Evolutionary conservation across 345 rosid species (phyloP), one percentile per base, ranked within the genome.

Genomic region (Salix exigua): DNA sequence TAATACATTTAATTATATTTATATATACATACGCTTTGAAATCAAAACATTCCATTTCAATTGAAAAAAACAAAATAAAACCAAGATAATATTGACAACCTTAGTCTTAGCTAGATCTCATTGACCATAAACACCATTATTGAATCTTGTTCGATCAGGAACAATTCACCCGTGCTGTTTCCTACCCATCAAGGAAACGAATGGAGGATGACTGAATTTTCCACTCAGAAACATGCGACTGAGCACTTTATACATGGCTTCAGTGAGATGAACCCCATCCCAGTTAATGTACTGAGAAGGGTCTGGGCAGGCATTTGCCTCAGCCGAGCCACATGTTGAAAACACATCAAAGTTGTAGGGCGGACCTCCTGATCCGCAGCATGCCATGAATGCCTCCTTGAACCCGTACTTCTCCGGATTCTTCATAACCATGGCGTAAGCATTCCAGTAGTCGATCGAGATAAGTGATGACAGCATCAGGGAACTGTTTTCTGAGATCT

Each of bases 211-310:
- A 71, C 88, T 85, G 80, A 87, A 89, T 10, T 42, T 81, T 68
- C 94, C 92, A 9, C 72, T 67, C 7, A 93, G 76, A 74, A 96
- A 89, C 98, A 91, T 88, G 79, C 73, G 77, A 17, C 92, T 73
- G 23, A 93, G 79, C 64, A 86, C 89, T 83, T 84, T 86, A 23
- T 95, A 93, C 97, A 89, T 91, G 5, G 86, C 96, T 75, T 95
- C 99, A 1, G 99, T 93, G 72, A 93, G 89, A 72, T 96, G 99
- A 76, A 96, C 97, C 64, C 99, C 99, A 28, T 95, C 99, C 99
- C 99, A 95, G 62, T 95, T 95, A 66, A 93, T 88, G 78, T 90
- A 88, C 58, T 81, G 84, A 28, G 82, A 71, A 48, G 97, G 97
- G 21, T 89, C 79, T 6, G 78, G 68, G 73, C 98, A 93, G 1